phyloP scores from a whole-genome alignment of 257 asterid genomes.

The Nyctanthes arbortristis region DNA sequence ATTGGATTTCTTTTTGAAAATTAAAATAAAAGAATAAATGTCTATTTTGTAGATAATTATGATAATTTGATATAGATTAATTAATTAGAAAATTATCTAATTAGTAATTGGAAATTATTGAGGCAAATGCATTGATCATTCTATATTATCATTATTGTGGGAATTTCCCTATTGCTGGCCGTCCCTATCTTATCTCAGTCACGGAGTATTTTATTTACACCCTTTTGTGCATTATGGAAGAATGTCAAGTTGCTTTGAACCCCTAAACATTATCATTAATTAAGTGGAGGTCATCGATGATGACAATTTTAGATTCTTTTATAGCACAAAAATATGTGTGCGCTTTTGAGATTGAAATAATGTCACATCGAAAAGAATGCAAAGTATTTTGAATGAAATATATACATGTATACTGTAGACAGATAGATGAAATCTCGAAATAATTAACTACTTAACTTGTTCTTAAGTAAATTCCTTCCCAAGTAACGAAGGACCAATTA shows the following conservation, averaged over 20 bases:
- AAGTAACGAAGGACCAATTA: too few species aligned
- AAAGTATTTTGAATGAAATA: too few species aligned
- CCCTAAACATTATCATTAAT: not conserved
- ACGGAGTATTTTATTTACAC: slow-evolving; percentile 21
- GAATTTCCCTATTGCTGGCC: slow-evolving; percentile 18
- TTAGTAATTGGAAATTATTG: slow-evolving; percentile 22
- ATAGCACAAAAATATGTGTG: not conserved
- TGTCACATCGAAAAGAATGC: too few species aligned
- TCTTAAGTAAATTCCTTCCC: too few species aligned
- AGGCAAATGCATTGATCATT: slow-evolving; percentile 20
- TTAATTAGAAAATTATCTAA: not conserved
- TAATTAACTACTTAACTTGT: too few species aligned
- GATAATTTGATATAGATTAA: not conserved
- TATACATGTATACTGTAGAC: too few species aligned
- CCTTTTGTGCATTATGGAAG: slow-evolving; percentile 9
- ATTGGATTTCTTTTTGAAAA: too few species aligned
- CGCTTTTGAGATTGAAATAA: too few species aligned
- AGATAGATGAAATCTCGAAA: too few species aligned
- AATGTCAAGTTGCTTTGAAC: not conserved
- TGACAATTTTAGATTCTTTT: not conserved
- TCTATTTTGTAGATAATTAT: too few species aligned
- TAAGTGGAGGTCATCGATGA: slow-evolving; percentile 8
- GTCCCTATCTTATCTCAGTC: slow-evolving; percentile 31
- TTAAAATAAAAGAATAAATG: too few species aligned
- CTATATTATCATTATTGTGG: slow-evolving; percentile 13